Evolutionary conservation across 139 green algal species (phyloP), one percentile per base, ranked within the genome.

Genomic region (Zygnema circumcarinatum): DNA sequence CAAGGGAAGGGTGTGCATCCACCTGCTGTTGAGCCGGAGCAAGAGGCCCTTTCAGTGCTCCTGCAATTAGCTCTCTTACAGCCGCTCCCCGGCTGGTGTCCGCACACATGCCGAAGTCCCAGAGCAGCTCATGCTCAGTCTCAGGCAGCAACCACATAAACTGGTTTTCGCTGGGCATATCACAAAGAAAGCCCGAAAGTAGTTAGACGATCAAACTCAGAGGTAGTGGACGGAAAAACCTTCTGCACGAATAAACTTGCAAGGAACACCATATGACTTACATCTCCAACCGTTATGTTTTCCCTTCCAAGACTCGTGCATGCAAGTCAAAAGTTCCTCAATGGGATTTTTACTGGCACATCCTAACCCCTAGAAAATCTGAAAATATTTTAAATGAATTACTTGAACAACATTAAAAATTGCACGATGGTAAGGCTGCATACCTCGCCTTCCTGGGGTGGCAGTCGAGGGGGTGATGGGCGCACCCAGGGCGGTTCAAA

Each of bases 1-100:
- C 16, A 62, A 62, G 7, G 16, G 47, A 62, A 7, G 7, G 47
- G 47, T 62, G 16, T 62, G 7, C 7, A 62, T 25, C 75, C 69
- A 90, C 81, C 87, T 92, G 87, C 87, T 95, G 91, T 92, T 95
- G 93, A 22, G 85, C 83, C 0, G 92, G 93, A 78, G 94, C 81
- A 62, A 95, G 89, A 29, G 93, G 94, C 33, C 88, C 93, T 1
- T 84, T 67, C 35, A 95, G 75, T 39, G 93, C 93, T 1, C 81
- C 67, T 1, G 78, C 74, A 52, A 94, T 54, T 41, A 95, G 86
- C 52, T 95, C 93, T 0, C 92, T 80, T 40, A 91, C 88, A 33
- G 85, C 80, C 1, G 80, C 80, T 29, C 40, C 87, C 54, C 89
- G 76, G 1, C 32, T 38, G 22, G 32, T 76, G 33, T 92, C 76